Evolutionary conservation across 805 yeast species (phyloP).

Genomic region (Blastobotrys chiropterorum): DNA sequence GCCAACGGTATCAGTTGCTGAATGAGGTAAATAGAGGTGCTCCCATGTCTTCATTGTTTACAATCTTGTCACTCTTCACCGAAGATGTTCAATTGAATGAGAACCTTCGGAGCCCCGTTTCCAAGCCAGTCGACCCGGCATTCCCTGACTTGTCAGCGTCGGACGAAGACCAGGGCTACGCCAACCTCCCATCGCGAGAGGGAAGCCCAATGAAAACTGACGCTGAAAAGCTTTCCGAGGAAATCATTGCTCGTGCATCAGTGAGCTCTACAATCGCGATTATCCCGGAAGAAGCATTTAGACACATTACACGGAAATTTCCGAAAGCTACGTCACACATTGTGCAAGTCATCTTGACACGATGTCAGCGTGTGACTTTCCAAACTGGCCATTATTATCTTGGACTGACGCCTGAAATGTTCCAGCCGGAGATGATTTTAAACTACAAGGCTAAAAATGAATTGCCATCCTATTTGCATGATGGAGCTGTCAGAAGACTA

Average conservation of each 20-base stretch:
- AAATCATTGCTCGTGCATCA: conserved; percentile 68
- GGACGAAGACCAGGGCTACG: not conserved
- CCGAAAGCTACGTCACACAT: conserved; percentile 92
- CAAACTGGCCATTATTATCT: conserved; percentile 83
- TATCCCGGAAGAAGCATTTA: conserved; percentile 80
- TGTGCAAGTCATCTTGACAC: conserved; percentile 82
- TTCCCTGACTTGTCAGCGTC: conserved; percentile 9
- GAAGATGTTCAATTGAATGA: conserved; percentile 32
- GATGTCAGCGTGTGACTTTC: conserved; percentile 84
- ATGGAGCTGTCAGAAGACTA: conserved; percentile 46
- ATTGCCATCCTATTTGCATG: conserved; percentile 60
- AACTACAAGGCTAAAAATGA: conserved; percentile 45
- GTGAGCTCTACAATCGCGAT: conserved; percentile 80
- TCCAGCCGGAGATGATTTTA: conserved; percentile 64
- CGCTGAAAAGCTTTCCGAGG: conserved; percentile 13
- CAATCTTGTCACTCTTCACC: conserved; percentile 71
- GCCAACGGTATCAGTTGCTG: conserved; percentile 61
- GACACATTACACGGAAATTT: conserved; percentile 59
- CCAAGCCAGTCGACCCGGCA: not conserved
- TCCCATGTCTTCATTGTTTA: conserved; percentile 76
- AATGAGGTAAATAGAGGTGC: conserved; percentile 80
- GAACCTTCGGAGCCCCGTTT: conserved; percentile 10
- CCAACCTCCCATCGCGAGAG: not conserved
- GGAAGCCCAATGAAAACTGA: not conserved
- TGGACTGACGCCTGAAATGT: conserved; percentile 75